These are phyloP conservation scores for Astrothelium macrocarpum DNA, from an alignment of 495 filamentous ascomycete genomes.

Conservation along the genomic window DNA sequence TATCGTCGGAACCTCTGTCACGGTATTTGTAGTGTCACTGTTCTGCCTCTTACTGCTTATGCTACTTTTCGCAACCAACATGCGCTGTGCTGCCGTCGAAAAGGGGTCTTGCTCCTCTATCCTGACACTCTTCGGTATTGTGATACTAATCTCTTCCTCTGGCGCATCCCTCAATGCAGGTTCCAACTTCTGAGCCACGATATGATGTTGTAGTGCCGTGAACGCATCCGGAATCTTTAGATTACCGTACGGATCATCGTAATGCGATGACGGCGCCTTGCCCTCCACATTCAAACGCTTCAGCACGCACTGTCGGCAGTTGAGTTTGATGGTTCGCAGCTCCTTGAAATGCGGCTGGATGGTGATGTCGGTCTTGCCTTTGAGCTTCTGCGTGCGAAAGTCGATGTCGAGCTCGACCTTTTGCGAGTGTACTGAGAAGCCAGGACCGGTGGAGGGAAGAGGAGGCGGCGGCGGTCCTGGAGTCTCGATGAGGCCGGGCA, in stretches of 20 bases:
- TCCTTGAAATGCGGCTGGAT: slow-evolving; percentile 60
- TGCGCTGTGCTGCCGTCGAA: slow-evolving; percentile 44
- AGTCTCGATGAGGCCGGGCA: slow-evolving; percentile 4
- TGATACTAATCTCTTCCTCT: slow-evolving; percentile 52
- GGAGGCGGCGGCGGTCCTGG: slow-evolving; percentile 1
- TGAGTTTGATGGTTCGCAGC: slow-evolving; percentile 60
- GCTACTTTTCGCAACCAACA: slow-evolving; percentile 17
- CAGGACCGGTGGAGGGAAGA: neutral
- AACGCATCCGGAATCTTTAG: slow-evolving; percentile 53
- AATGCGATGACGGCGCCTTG: slow-evolving; percentile 48
- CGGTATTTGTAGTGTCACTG: slow-evolving; percentile 20
- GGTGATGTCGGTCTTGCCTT: slow-evolving; percentile 70
- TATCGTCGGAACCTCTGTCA: slow-evolving; percentile 17
- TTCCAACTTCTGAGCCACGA: slow-evolving; percentile 57
- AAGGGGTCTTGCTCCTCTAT: slow-evolving; percentile 55
- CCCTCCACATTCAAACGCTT: slow-evolving; percentile 63
- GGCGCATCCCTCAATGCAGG: slow-evolving; percentile 48
- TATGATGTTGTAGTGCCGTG: slow-evolving; percentile 67
- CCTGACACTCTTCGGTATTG: slow-evolving; percentile 53
- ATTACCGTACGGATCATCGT: slow-evolving; percentile 62
- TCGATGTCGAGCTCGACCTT: slow-evolving; percentile 82
- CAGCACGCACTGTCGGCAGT: slow-evolving; percentile 78
- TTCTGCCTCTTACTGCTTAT: slow-evolving; percentile 18
- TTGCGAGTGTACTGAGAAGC: slow-evolving; percentile 38
- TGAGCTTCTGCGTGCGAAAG: slow-evolving; percentile 62